These are phyloP conservation scores for Jamesozyma piceae DNA, from an alignment of 805 yeast species.

Conservation along the genomic window DNA sequence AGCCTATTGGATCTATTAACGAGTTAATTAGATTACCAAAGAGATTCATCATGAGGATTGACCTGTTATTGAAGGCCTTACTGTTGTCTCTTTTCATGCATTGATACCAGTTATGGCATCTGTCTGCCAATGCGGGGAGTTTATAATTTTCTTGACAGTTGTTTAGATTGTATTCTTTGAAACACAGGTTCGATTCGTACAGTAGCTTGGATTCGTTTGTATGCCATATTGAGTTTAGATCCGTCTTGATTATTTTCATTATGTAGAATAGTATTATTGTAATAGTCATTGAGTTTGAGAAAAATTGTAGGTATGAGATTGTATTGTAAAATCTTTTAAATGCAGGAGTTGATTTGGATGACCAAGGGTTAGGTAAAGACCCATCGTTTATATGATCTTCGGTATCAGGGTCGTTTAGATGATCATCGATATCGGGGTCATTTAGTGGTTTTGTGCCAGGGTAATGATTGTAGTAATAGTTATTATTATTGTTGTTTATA, in stretches of 20 bases:
- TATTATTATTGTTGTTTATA: constrained; percentile 20
- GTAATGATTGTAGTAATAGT: constrained; percentile 9
- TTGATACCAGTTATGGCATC: constrained; percentile 53
- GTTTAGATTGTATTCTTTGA: constrained; percentile 43
- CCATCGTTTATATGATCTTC: neutral
- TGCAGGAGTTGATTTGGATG: constrained; percentile 39
- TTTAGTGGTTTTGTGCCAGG: neutral
- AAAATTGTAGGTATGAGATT: constrained; percentile 52
- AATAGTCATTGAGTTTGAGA: constrained; percentile 41
- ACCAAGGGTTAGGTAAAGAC: constrained; percentile 53
- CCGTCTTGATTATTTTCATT: constrained; percentile 42
- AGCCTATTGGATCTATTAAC: constrained; percentile 58
- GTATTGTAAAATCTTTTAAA: constrained; percentile 47
- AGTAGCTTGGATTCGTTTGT: constrained; percentile 36
- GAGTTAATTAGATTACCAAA: constrained; percentile 54
- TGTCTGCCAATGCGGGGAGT: constrained; percentile 48
- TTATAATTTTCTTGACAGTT: constrained; percentile 44
- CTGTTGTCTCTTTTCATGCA: constrained; percentile 53
- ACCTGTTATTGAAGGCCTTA: constrained; percentile 36
- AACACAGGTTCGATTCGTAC: constrained; percentile 47
- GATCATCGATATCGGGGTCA: neutral
- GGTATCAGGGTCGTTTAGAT: neutral
- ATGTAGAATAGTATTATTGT: constrained; percentile 37
- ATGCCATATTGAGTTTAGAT: constrained; percentile 43
- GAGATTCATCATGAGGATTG: constrained; percentile 52